Conservation (phyloP, 1,139 yeast genomes). For the Williopsis jadinii region DNA sequence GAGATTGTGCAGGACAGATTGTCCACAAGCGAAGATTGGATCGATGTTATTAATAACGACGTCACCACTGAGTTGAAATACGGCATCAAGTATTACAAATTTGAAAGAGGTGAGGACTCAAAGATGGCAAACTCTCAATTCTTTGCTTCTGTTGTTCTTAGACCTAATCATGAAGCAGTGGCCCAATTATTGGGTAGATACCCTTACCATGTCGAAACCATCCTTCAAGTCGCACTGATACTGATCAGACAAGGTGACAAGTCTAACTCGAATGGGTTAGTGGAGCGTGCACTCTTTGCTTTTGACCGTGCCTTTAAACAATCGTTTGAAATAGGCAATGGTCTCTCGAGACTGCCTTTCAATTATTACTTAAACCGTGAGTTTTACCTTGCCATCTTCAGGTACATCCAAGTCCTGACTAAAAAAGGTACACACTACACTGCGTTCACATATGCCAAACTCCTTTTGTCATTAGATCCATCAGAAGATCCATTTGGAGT, state of each 20-base stretch:
- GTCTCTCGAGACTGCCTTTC: conserved; percentile 67
- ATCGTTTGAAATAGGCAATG: conserved; percentile 45
- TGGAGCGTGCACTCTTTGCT: conserved; percentile 72
- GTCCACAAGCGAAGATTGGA: conserved; percentile 37
- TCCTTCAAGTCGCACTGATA: conserved; percentile 75
- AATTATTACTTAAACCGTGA: conserved; percentile 71
- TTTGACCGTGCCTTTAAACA: conserved; percentile 61
- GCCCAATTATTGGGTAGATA: conserved; percentile 46
- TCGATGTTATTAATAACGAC: conserved; percentile 39
- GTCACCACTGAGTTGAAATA: conserved; percentile 36
- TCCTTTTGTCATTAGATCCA: conserved; percentile 63
- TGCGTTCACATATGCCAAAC: conserved; percentile 68
- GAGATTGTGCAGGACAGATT: conserved; percentile 37
- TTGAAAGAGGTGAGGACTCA: conserved; percentile 35
- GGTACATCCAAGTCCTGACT: conserved; percentile 63
- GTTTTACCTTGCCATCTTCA: conserved; percentile 65
- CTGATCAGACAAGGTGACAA: conserved; percentile 73
- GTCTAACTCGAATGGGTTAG: conserved; percentile 58
- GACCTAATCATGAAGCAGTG: conserved; percentile 67
- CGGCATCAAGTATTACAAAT: conserved; percentile 52
- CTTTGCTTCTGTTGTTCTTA: conserved; percentile 57
- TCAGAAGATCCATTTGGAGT: conserved; percentile 83
- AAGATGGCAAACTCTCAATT: conserved; percentile 51
- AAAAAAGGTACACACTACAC: conserved; percentile 75
- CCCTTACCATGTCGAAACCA: conserved; percentile 74